Base-by-base conservation (phyloP, 495 filamentous ascomycete species). In the Penicillium lagena region DNA sequence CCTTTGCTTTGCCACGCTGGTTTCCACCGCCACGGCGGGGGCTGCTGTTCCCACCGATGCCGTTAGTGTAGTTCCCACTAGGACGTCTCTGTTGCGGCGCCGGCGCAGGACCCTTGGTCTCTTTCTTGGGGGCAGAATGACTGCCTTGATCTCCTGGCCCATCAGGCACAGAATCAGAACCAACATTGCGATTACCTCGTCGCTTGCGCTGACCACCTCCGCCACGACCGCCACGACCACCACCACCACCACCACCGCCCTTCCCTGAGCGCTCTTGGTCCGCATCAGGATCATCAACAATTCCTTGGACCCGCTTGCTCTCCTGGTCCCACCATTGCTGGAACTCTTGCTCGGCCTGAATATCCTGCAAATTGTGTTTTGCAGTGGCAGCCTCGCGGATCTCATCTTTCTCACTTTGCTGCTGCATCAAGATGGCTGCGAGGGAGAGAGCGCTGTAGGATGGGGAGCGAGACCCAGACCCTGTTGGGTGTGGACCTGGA, bases 311-410 rank as follows among this genome's bases (percentile, higher is more conserved):
- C 38, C 85, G 77, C 51, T 78, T 76, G 59, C 85, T 90, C 60
- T 98, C 93, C 44, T 84, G 79, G 50, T 97, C 90, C 93, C 93
- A 98, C 93, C 94, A 98, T 58, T 91, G 83, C 61, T 95, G 87
- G 64, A 98, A 98, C 30, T 89, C 87, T 60, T 98, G 93, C 60
- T 98, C 93, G 40, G 85, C 79, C 58, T 98, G 94, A 50, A 98
- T 98, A 34, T 97, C 93, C 55, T 91, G 78, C 34, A 98, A 63
- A 46, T 83, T 89, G 35, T 91, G 76, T 60, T 94, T 95, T 2
- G 86, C 85, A 0, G 75, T 80, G 10, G 71, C 72, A n/a, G 87
- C 87, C 63, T 95, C 90, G 34, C 78, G 81, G 48, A 93, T 78
- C 40, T 80, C 73, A 46, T 90, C 79, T 54, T 96, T 93, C 49